phyloP scores from a whole-genome alignment of 1,139 yeast genomes.

The Scheffersomyces titani region DNA sequence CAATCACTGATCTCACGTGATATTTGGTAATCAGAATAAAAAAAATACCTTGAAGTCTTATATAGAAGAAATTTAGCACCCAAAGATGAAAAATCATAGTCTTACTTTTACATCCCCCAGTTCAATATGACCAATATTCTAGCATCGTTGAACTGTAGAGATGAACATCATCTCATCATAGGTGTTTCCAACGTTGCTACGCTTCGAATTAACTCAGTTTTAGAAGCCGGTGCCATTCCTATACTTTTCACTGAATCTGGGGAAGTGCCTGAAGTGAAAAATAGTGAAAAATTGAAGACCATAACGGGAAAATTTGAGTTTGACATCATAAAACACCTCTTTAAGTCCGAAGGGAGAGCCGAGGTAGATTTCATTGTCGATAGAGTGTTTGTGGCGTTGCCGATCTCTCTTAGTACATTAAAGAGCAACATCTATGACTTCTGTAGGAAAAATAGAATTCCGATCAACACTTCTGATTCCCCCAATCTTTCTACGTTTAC shows the following conservation, averaged over 20 bases:
- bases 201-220: conserved; percentile 50
- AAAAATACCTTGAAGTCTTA: neutral
- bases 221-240: conserved; percentile 60
- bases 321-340: conserved; percentile 14
- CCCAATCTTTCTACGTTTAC: conserved; percentile 77
- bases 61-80: neutral
- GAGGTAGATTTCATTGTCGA: conserved; percentile 70
- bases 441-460: conserved; percentile 69
- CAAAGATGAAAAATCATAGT: neutral
- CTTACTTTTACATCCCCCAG: neutral
- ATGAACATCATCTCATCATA: conserved; percentile 61
- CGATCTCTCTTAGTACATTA: conserved; percentile 20
- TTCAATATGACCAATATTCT: conserved; percentile 37
- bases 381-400: conserved; percentile 65
- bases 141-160: conserved; percentile 51
- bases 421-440: conserved; percentile 43
- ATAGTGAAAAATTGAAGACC: conserved; percentile 27
- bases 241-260: conserved; percentile 34
- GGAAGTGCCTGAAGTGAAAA: conserved; percentile 12
- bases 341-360: conserved; percentile 59
- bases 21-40: conserved; percentile 9
- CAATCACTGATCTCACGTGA: conserved; percentile 9
- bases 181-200: conserved; percentile 57
- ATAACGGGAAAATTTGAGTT: conserved; percentile 36
- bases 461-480: conserved; percentile 76